A percentile compares a stretch with the other conserved stretches of the same genome.
Conservation (phyloP, 73 alveolate species). For the Effrenium voratum region DNA sequence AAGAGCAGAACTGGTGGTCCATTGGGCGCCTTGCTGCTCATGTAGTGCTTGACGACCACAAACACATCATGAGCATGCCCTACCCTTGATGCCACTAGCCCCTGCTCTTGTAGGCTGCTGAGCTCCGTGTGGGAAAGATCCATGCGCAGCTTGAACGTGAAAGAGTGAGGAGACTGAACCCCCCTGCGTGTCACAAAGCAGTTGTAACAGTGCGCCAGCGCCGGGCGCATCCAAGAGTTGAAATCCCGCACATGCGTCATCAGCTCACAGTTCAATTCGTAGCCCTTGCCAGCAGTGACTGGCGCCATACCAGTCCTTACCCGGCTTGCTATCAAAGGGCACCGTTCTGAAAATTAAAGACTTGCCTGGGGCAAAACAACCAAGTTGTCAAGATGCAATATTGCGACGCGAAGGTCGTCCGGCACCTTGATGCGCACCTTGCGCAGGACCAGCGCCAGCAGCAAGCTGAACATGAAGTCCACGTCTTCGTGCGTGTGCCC, state of each 20-base stretch:
- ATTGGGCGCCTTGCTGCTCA: neutral
- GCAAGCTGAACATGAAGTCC: neutral
- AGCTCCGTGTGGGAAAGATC: neutral
- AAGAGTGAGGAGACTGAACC: neutral
- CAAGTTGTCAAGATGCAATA: neutral
- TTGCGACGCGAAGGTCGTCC: neutral
- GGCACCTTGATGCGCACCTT: neutral
- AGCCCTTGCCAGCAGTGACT: neutral
- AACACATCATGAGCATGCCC: neutral
- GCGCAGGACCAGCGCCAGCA: neutral
- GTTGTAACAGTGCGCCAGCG: neutral
- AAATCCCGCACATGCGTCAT: neutral
- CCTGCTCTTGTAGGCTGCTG: neutral
- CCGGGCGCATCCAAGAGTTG: neutral
- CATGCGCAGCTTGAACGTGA: neutral
- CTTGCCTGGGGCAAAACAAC: neutral
- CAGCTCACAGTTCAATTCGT: neutral
- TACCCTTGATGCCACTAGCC: no score
- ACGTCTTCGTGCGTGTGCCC: constrained; percentile 30
- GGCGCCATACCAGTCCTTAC: neutral
- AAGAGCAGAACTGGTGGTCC: constrained; percentile 8
- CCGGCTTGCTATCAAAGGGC: neutral
- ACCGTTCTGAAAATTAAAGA: no score
- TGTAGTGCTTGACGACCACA: neutral
- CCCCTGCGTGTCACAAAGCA: neutral